Conservation (phyloP, 805 yeast species). For the Jamesozyma spencerorum region DNA sequence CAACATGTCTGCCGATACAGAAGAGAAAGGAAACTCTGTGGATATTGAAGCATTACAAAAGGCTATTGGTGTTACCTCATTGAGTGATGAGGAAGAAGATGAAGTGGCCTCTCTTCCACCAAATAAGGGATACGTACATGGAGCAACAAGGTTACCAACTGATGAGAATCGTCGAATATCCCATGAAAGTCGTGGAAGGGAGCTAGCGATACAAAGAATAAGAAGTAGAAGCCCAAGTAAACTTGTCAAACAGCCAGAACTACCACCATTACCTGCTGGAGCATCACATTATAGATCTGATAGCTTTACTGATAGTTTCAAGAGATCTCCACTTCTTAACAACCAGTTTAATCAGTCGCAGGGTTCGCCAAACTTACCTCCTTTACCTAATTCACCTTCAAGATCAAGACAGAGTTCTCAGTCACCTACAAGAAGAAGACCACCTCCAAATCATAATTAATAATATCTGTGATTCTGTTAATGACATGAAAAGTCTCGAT, state of each 20-base stretch:
- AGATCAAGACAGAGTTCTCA: slow-evolving; percentile 5
- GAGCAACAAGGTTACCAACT: slow-evolving; percentile 1
- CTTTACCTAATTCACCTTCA: slow-evolving; percentile 10
- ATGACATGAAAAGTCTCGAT: too few relatives aligned
- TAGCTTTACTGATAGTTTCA: too few relatives aligned
- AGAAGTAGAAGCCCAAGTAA: slow-evolving; percentile 5
- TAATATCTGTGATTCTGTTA: not conserved
- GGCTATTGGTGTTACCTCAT: slow-evolving; percentile 27
- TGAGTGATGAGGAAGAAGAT: slow-evolving; percentile 12
- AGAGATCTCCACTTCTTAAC: too few relatives aligned
- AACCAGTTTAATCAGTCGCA: too few relatives aligned
- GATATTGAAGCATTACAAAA: slow-evolving; percentile 31
- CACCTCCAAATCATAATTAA: slow-evolving; percentile 9
- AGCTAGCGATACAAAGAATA: not conserved
- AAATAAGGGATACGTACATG: not conserved
- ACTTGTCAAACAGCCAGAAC: slow-evolving; percentile 12
- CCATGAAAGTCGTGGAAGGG: not conserved
- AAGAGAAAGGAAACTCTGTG: slow-evolving; percentile 14
- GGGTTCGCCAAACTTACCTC: slow-evolving; percentile 13
- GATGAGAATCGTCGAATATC: not conserved
- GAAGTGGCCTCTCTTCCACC: not conserved
- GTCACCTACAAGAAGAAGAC: slow-evolving; percentile 19
- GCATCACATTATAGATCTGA: too few relatives aligned
- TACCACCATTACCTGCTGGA: slow-evolving; percentile 21
- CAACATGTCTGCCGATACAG: slow-evolving; percentile 9